Percentiles rank a stretch among this genome's conserved stretches.
Conservation (phyloP, 352 stramenopile species). For the Globisporangium barbulae region DNA sequence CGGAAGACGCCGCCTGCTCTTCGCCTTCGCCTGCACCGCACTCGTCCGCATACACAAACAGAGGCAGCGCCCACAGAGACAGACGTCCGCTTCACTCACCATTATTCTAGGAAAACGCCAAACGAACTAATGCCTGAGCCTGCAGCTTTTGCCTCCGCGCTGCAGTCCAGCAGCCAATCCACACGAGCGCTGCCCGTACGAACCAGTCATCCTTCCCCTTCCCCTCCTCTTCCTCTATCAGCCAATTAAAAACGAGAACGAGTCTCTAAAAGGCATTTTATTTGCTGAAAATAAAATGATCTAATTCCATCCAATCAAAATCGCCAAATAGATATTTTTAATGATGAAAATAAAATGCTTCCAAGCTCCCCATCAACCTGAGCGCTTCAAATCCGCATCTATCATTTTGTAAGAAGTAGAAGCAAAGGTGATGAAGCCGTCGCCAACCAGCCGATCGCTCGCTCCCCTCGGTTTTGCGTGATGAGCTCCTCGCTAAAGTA, state of each 20-base stretch:
- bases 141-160: constrained; percentile 10
- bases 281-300: constrained; percentile 30
- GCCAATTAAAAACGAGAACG: constrained; percentile 32
- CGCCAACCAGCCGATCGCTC: not conserved
- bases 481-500: not conserved
- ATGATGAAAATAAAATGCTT: not conserved
- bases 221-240: constrained; percentile 13
- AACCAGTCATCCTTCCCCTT: constrained; percentile 77
- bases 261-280: not conserved
- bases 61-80: not conserved
- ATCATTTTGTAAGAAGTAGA: not conserved
- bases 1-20: not conserved
- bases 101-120: constrained; percentile 86
- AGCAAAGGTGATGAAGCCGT: constrained; percentile 1
- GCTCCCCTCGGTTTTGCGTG: not conserved
- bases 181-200: constrained; percentile 31
- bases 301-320: constrained; percentile 13
- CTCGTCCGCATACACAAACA: not conserved
- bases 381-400: not conserved
- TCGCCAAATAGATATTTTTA: not conserved
- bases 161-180: constrained; percentile 22
- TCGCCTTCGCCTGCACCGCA: not conserved
- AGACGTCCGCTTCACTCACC: constrained; percentile 35
- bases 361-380: not conserved
- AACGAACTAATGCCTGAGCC: constrained; percentile 68